Conservation (phyloP, 2,329 filamentous ascomycete genomes). For the Colletotrichum karsti region DNA sequence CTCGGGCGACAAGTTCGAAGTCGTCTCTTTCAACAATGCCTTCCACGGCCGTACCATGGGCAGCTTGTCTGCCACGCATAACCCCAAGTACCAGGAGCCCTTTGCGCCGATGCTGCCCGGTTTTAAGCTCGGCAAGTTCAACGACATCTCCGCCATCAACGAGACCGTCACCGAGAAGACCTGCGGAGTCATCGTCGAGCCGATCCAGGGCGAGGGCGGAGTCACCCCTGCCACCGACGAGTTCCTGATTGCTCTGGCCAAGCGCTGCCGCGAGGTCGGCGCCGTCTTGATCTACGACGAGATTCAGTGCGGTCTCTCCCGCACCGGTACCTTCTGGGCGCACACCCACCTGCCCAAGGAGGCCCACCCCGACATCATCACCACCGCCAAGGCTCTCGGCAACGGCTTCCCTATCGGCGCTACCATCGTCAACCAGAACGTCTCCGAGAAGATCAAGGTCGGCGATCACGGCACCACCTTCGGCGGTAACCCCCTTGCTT, state of each 20-base stretch:
- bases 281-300: constrained; percentile 95
- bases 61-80: constrained; percentile 92
- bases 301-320: constrained; percentile 92
- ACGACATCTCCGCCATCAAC: constrained; percentile 78
- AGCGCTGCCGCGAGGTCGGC: constrained; percentile 84
- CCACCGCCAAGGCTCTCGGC: constrained; percentile 93
- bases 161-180: constrained; percentile 84
- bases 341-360: constrained; percentile 77
- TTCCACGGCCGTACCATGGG: constrained; percentile 99
- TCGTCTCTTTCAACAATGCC: constrained; percentile 90
- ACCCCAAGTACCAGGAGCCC: constrained; percentile 96
- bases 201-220: constrained; percentile 96
- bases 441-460: constrained; percentile 53
- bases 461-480: constrained; percentile 96
- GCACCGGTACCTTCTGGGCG: constrained; percentile 92
- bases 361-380: constrained; percentile 93
- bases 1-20: constrained; percentile 77
- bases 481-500: constrained; percentile 89
- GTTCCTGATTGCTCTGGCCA: constrained; percentile 85
- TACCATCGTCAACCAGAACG: constrained; percentile 49
- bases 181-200: constrained; percentile 94
- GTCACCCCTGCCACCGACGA: constrained; percentile 84
- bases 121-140: constrained; percentile 86
- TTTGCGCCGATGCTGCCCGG: constrained; percentile 97
- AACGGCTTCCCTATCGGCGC: constrained; percentile 97